A percentile compares a stretch with the other conserved stretches of the same genome.
Conservation (phyloP, 805 yeast genomes). For the Ogataea saltuana region DNA sequence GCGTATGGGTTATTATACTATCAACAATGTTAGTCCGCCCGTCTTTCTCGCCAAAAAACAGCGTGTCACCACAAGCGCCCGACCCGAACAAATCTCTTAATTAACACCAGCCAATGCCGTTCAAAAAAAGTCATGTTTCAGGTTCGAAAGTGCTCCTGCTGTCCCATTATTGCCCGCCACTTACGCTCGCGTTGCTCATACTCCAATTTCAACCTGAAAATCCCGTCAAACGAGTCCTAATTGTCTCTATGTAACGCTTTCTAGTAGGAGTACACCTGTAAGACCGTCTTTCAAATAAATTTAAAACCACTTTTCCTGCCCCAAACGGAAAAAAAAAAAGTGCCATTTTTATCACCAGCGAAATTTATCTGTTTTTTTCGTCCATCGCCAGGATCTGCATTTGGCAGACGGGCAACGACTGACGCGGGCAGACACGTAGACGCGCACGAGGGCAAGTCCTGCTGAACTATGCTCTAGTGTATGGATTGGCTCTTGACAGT, state of each 20-base stretch:
- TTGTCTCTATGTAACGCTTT: neutral
- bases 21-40: neutral
- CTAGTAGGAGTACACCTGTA: neutral
- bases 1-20: slow-evolving; percentile 29
- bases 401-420: no score
- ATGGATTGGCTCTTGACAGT: no score
- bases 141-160: neutral
- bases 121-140: neutral
- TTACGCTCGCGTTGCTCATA: slow-evolving; percentile 19
- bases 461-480: no score
- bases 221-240: slow-evolving; percentile 1
- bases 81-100: slow-evolving; percentile 5
- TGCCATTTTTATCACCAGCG: slow-evolving; percentile 6
- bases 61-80: neutral
- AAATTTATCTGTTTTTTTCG: slow-evolving; percentile 5
- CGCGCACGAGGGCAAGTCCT: no score
- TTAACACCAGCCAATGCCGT: neutral
- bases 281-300: slow-evolving; percentile 1
- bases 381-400: slow-evolving; percentile 2
- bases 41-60: neutral
- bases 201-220: slow-evolving; percentile 2
- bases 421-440: no score
- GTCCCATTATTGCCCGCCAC: neutral
- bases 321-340: slow-evolving; percentile 6
- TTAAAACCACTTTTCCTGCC: slow-evolving; percentile 7